These are phyloP conservation scores for Ophiostoma perfectum DNA, from an alignment of 2,329 filamentous ascomycete genomes.

Conservation along the genomic window DNA sequence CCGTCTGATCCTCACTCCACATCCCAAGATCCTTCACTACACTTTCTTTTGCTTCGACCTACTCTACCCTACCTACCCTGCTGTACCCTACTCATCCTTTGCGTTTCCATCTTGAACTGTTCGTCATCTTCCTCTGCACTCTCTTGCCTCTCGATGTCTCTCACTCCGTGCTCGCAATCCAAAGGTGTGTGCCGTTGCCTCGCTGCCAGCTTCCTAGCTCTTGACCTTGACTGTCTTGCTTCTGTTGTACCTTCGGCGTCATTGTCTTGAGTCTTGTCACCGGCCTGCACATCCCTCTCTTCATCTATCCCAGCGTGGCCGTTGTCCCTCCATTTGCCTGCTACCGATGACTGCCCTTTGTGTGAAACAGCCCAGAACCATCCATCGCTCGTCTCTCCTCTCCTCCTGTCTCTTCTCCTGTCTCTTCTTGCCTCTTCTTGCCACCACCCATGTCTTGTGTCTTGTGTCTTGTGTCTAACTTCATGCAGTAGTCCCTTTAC, in stretches of 20 bases:
- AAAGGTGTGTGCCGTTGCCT: neutral
- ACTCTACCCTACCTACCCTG: no score
- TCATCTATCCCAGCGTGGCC: neutral
- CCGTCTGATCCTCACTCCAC: no score
- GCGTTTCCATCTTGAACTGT: no score
- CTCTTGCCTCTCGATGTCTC: neutral
- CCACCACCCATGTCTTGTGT: no score
- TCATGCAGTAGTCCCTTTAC: no score
- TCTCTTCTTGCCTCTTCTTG: no score
- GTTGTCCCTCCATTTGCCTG: neutral
- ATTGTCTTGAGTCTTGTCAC: slow-evolving; percentile 2
- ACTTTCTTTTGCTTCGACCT: no score
- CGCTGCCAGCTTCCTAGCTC: neutral
- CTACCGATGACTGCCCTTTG: neutral
- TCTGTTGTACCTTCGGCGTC: neutral
- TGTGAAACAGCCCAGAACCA: neutral
- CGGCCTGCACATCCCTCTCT: neutral
- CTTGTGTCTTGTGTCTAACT: no score
- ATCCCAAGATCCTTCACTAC: no score
- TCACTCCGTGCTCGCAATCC: neutral
- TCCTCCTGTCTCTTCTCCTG: neutral
- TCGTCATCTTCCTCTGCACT: no score
- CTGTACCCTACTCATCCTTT: no score
- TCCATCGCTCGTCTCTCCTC: neutral
- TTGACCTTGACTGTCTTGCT: no score